Evolutionary conservation across 768 basidiomycete species (phyloP).

Genomic region (Phlegmacium glaucopus): DNA sequence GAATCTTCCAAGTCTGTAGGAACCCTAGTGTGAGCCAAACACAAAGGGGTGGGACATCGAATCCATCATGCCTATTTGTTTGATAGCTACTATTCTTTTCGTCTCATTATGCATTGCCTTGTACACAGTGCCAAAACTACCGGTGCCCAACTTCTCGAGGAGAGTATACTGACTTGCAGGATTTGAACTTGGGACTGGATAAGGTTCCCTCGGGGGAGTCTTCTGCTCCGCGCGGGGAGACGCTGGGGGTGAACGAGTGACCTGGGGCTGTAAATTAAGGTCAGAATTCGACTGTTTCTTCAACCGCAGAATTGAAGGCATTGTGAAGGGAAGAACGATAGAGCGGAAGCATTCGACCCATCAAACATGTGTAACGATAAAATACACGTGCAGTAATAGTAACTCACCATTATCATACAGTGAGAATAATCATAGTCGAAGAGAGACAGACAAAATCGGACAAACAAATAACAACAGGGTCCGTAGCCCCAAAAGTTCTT

Average conservation of each 20-base stretch:
- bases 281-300: conserved; percentile 22
- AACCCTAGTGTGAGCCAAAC: conserved; percentile 6
- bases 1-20: conserved; percentile 89
- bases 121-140: conserved; percentile 96
- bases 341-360: no score
- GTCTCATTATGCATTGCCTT: conserved; percentile 96
- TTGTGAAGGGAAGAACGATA: conserved; percentile 14
- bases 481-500: no score
- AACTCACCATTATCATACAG: conserved; percentile 21
- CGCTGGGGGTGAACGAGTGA: conserved; percentile 45
- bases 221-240: conserved; percentile 46
- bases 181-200: conserved; percentile 70
- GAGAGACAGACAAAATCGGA: conserved; percentile 14
- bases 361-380: no score
- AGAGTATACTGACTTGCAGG: conserved; percentile 90
- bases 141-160: conserved; percentile 94
- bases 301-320: conserved; percentile 15
- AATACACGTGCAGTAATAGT: conserved; percentile 5
- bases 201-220: conserved; percentile 49
- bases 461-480: background rate
- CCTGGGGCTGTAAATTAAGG: conserved; percentile 34
- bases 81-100: conserved; percentile 94
- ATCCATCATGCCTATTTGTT: conserved; percentile 80
- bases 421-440: no score
- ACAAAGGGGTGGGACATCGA: conserved; percentile 3